Conservation (phyloP, 2,329 filamentous ascomycete genomes). For the Huntiella moniliformis region DNA sequence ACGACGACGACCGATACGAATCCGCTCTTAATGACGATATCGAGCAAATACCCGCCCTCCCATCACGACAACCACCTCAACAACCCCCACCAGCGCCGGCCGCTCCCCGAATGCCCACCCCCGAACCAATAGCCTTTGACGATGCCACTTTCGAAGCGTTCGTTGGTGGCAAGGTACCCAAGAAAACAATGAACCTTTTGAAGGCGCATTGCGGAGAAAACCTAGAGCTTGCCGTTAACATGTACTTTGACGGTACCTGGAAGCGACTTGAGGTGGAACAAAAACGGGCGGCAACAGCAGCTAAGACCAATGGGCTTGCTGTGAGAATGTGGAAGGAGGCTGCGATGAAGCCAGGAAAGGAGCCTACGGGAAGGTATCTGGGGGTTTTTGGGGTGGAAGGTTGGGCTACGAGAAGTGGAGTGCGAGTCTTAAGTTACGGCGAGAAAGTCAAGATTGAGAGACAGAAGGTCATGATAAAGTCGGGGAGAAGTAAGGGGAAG, state of each 20-base stretch:
- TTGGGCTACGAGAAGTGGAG: constrained; percentile 78
- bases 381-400: constrained; percentile 82
- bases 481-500: constrained; percentile 30
- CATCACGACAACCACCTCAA: not conserved
- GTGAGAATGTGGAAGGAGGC: constrained; percentile 1
- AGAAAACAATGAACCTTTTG: constrained; percentile 30
- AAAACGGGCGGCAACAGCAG: not conserved
- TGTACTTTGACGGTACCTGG: constrained; percentile 54
- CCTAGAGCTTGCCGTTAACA: constrained; percentile 45
- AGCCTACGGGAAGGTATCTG: constrained; percentile 44
- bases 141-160: constrained; percentile 38
- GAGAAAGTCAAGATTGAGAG: constrained; percentile 77
- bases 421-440: constrained; percentile 55
- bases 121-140: constrained; percentile 29
- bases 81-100: not conserved
- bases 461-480: constrained; percentile 39
- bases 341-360: constrained; percentile 8
- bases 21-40: not conserved
- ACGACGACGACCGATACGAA: not conserved
- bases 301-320: constrained; percentile 4
- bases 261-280: constrained; percentile 2
- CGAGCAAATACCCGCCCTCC: not conserved
- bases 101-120: not conserved
- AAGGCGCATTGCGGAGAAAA: constrained; percentile 35
- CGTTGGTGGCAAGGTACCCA: constrained; percentile 35